A percentile compares a stretch with the other conserved stretches of the same genome.
These are phyloP conservation scores for Fusarium circinatum DNA, from an alignment of 2,329 filamentous ascomycete genomes.

Conservation along the genomic window DNA sequence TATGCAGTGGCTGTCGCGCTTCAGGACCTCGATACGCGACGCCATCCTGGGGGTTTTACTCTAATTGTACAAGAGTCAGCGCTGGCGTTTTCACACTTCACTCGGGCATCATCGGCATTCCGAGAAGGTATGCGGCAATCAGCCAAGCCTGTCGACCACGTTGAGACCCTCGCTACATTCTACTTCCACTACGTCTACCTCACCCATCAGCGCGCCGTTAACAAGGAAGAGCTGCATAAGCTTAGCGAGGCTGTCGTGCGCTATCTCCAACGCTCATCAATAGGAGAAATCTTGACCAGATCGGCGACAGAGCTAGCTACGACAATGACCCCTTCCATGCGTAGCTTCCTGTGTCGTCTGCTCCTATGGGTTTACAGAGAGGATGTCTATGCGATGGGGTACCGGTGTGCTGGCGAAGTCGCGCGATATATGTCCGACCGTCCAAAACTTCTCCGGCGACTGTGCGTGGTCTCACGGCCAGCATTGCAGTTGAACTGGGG, in stretches of 20 bases:
- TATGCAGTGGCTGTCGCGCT: background rate
- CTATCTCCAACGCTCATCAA: background rate
- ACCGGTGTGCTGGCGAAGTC: background rate
- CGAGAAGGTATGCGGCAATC: background rate
- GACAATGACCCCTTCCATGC: background rate
- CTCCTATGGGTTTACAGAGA: background rate
- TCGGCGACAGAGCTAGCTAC: accelerated
- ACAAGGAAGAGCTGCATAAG: background rate
- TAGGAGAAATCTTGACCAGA: background rate
- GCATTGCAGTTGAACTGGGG: background rate
- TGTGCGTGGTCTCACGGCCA: background rate
- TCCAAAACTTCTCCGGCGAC: background rate
- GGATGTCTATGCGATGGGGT: background rate
- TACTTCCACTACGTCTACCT: background rate
- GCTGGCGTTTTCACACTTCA: background rate
- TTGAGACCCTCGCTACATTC: background rate
- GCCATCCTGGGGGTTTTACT: accelerated
- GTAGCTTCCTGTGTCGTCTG: background rate
- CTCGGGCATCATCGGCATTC: background rate
- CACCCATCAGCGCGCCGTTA: background rate
- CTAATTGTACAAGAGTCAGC: background rate
- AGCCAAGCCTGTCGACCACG: background rate
- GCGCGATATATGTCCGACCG: background rate
- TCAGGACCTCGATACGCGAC: background rate
- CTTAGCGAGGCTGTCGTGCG: background rate